Evolutionary conservation across 805 yeast species (phyloP).

Genomic region (Zygosaccharomyces kombuchaensis): DNA sequence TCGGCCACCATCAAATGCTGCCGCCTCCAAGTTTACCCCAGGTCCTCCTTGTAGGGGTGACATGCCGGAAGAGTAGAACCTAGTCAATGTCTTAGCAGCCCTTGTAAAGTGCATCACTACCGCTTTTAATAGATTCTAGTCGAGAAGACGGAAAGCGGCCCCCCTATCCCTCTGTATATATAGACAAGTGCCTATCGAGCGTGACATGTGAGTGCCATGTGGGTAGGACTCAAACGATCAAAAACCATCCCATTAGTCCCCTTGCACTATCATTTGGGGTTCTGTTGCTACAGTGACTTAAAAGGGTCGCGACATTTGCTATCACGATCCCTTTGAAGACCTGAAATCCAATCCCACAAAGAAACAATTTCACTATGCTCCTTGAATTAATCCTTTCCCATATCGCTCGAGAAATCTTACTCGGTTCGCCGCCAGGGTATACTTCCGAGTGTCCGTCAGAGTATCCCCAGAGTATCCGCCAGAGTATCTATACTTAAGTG

Average conservation of each 20-base stretch:
- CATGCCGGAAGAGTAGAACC: not conserved
- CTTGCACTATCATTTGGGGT: not conserved
- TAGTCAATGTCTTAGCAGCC: not conserved
- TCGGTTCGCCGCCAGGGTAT: too few relatives aligned
- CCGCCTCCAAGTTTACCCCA: not conserved
- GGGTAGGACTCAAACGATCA: not conserved
- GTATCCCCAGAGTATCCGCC: too few relatives aligned
- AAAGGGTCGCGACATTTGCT: slow-evolving; percentile 1
- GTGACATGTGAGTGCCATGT: not conserved
- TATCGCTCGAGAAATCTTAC: too few relatives aligned
- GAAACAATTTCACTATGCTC: not conserved
- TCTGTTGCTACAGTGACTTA: not conserved
- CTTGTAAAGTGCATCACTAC: not conserved
- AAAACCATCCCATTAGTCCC: not conserved
- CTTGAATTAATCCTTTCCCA: too few relatives aligned
- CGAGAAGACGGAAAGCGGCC: not conserved
- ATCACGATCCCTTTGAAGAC: not conserved
- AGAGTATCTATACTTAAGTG: not conserved
- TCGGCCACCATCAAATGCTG: slow-evolving; percentile 6
- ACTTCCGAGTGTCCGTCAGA: too few relatives aligned
- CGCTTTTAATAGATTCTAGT: not conserved
- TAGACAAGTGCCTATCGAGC: not conserved
- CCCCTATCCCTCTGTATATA: not conserved
- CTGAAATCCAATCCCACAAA: not conserved
- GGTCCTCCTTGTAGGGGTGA: not conserved